A percentile compares a stretch with the other conserved stretches of the same genome.
Conservation (phyloP, 768 basidiomycete species). For the Termitomyces sp. region DNA sequence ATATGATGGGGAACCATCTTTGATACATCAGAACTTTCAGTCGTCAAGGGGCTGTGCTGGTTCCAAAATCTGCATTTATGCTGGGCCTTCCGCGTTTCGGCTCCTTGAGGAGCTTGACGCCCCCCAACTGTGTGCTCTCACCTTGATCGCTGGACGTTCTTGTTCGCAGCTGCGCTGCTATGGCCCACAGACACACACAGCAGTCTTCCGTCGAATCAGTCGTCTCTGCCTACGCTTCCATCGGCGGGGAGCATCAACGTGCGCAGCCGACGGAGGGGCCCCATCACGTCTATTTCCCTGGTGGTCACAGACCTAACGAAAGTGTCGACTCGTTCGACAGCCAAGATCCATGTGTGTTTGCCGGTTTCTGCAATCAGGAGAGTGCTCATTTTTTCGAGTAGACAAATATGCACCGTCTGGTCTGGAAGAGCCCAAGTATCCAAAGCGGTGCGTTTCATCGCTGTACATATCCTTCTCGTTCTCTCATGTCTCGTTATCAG, state of each 20-base stretch:
- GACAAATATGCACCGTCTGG: constrained; percentile 7
- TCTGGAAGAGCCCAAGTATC: constrained; percentile 8
- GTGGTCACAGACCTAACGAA: constrained; percentile 15
- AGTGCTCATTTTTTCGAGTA: not conserved
- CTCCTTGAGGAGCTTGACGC: constrained; percentile 19
- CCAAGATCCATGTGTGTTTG: constrained; percentile 11
- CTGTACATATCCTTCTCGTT: not conserved
- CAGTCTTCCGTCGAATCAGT: constrained; percentile 23
- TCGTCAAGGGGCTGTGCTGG: constrained; percentile 13
- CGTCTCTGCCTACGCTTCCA: constrained; percentile 13
- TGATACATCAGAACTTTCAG: constrained; percentile 12
- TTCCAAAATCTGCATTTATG: constrained; percentile 13
- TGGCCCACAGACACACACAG: constrained; percentile 17
- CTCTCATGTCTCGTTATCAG: not conserved
- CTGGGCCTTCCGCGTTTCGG: constrained; percentile 4
- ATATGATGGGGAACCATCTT: constrained; percentile 10
- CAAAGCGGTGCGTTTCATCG: constrained; percentile 8
- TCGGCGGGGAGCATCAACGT: constrained; percentile 8
- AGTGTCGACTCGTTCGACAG: constrained; percentile 16
- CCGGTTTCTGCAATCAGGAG: not conserved
- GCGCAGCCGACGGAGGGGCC: constrained; percentile 12
- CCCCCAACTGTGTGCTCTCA: constrained; percentile 10
- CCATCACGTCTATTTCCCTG: constrained; percentile 17
- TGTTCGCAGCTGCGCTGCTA: constrained; percentile 20
- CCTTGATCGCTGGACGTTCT: constrained; percentile 19